Percentiles rank a stretch among this genome's conserved stretches.
phyloP scores from a whole-genome alignment of 2,329 filamentous ascomycete genomes.

The Zasmidium cellare region DNA sequence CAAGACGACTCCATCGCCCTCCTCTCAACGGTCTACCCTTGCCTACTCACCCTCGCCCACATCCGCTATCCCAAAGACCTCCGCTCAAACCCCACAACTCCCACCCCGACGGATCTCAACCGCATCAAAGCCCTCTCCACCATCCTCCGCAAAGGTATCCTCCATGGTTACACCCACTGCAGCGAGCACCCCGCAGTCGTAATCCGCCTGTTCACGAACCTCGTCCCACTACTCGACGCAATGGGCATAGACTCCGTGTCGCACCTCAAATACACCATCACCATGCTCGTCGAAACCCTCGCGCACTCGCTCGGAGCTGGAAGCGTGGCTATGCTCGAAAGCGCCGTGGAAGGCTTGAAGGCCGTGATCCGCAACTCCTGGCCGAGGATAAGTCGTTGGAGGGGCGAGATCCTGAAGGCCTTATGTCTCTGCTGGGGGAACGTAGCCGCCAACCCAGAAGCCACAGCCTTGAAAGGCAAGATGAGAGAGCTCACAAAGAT shows the following conservation, averaged over 20 bases:
- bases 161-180: conserved; percentile 55
- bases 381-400: conserved; percentile 65
- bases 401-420: conserved; percentile 63
- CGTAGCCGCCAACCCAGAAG: conserved; percentile 11
- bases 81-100: conserved; percentile 30
- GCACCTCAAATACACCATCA: conserved; percentile 69
- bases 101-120: conserved; percentile 30
- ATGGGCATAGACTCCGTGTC: conserved; percentile 65
- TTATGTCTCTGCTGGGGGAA: conserved; percentile 45
- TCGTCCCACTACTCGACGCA: conserved; percentile 51
- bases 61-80: conserved; percentile 39
- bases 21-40: conserved; percentile 65
- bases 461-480: conserved; percentile 15
- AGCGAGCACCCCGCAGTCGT: conserved; percentile 60
- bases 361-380: conserved; percentile 64
- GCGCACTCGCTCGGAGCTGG: conserved; percentile 74
- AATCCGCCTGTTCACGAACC: conserved; percentile 55
- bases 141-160: conserved; percentile 44
- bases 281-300: conserved; percentile 65
- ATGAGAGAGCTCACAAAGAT: conserved; percentile 27
- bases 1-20: conserved; percentile 68
- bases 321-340: conserved; percentile 56
- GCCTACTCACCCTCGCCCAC: conserved; percentile 60
- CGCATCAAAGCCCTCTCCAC: conserved; percentile 44
- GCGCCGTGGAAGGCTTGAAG: conserved; percentile 57